Conservation (phyloP, 805 yeast genomes). For the Teunomyces atbi region DNA sequence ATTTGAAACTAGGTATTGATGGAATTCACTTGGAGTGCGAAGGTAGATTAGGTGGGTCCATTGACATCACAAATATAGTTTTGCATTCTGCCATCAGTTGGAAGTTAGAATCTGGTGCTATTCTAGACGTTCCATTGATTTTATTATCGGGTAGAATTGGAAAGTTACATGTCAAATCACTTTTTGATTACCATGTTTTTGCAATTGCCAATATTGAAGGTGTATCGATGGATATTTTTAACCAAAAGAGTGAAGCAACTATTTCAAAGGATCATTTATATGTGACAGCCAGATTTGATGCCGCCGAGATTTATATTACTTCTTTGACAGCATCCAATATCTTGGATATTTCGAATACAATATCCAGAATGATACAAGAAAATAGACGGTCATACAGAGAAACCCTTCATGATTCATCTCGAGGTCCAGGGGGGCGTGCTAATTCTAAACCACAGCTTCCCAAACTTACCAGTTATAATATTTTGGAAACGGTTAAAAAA, state of each 20-base stretch:
- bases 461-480: slow-evolving; percentile 11
- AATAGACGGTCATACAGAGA: slow-evolving; percentile 71
- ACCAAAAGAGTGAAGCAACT: slow-evolving; percentile 56
- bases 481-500: slow-evolving; percentile 34
- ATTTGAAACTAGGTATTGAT: slow-evolving; percentile 59
- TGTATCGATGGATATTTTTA: slow-evolving; percentile 57
- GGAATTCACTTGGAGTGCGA: slow-evolving; percentile 50
- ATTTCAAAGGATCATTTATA: slow-evolving; percentile 59
- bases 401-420: slow-evolving; percentile 60
- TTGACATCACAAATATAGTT: slow-evolving; percentile 49
- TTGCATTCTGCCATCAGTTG: slow-evolving; percentile 70
- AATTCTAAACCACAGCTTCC: background rate
- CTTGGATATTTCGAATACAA: slow-evolving; percentile 71
- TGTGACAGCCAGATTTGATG: slow-evolving; percentile 48
- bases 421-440: slow-evolving; percentile 8
- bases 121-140: slow-evolving; percentile 63
- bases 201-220: slow-evolving; percentile 55
- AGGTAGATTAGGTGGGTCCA: slow-evolving; percentile 78
- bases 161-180: slow-evolving; percentile 55
- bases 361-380: slow-evolving; percentile 71
- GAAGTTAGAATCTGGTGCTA: slow-evolving; percentile 46
- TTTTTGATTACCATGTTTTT: slow-evolving; percentile 86
- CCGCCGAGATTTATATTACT: slow-evolving; percentile 65
- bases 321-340: slow-evolving; percentile 84
- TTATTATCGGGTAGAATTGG: slow-evolving; percentile 57